Evolutionary conservation across 192 early-diverging fungal species (phyloP), one percentile per base, ranked within the genome.

Genomic region (Dissophora ornata): DNA sequence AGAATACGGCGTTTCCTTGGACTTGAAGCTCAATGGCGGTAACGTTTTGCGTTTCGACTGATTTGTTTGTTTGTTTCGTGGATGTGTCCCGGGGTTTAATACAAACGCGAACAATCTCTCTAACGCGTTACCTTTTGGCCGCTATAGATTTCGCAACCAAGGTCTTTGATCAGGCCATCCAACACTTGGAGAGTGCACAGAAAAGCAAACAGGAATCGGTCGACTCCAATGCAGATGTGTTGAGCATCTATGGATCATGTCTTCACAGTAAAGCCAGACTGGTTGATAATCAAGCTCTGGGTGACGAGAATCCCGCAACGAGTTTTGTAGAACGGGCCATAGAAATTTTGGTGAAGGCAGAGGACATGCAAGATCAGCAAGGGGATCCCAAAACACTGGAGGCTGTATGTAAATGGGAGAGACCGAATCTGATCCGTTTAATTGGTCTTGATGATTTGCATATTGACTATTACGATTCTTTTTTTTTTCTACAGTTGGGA

Each of bases 401-500:
- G 26, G 42, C 62, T 25, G 79, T 71, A 80, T 24, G 62, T 41
- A 33, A 13, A 12, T 13, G 36, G 7, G 6, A 38, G 36, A n/a
- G n/a, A n/a, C n/a, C n/a, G n/a, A n/a, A n/a, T n/a, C n/a, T n/a
- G n/a, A n/a, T n/a, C n/a, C n/a, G n/a, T n/a, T n/a, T n/a, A n/a
- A n/a, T n/a, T n/a, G n/a, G n/a, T n/a, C n/a, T n/a, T n/a, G n/a
- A n/a, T n/a, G n/a, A n/a, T n/a, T n/a, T n/a, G n/a, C n/a, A n/a
- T n/a, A n/a, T n/a, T n/a, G n/a, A n/a, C n/a, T n/a, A n/a, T n/a
- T n/a, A n/a, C n/a, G n/a, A n/a, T n/a, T 67, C 68, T 57, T 82
- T 62, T 67, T 71, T 67, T 16, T 32, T 50, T 69, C n/a, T 30
- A 9, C 38, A 82, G 81, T 58, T 82, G 50, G 81, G 81, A 15